These are phyloP conservation scores for Arabidopsis arenosa DNA, from an alignment of 345 rosid genomes.

Conservation along the genomic window DNA sequence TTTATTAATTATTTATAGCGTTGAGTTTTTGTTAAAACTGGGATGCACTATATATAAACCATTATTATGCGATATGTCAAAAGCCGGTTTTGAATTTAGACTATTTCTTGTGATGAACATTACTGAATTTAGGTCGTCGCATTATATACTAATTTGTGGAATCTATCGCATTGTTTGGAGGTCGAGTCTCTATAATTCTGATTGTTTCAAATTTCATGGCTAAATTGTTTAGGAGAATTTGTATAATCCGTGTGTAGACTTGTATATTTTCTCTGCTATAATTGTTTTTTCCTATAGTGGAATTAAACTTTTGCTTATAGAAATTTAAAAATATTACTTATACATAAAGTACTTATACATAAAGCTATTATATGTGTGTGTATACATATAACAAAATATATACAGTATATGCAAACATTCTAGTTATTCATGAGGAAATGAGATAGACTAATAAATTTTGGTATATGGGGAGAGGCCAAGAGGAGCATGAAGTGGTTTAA, in stretches of 20 bases:
- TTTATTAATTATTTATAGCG: conserved; percentile 19
- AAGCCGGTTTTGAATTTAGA: background rate
- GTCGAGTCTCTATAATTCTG: too few relatives aligned
- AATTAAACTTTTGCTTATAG: background rate
- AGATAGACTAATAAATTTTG: background rate
- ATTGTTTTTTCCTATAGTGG: background rate
- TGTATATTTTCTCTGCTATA: too few relatives aligned
- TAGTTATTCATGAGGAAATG: conserved; percentile 5
- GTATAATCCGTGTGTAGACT: too few relatives aligned
- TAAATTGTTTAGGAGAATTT: too few relatives aligned
- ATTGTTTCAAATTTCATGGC: background rate
- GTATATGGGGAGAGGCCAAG: background rate
- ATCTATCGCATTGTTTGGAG: too few relatives aligned
- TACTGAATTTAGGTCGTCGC: too few relatives aligned
- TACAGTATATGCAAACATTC: background rate
- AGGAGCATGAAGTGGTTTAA: background rate
- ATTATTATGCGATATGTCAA: conserved; percentile 10
- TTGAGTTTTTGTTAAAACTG: conserved; percentile 21
- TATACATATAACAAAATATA: background rate
- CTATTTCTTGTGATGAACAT: background rate
- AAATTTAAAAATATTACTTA: background rate
- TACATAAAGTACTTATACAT: background rate
- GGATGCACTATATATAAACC: background rate
- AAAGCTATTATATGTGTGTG: background rate
- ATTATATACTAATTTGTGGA: too few relatives aligned